Percentiles rank a stretch among this genome's conserved stretches.
phyloP scores from a whole-genome alignment of 2,329 filamentous ascomycete genomes.

The Paracoccidioides brasiliensis region DNA sequence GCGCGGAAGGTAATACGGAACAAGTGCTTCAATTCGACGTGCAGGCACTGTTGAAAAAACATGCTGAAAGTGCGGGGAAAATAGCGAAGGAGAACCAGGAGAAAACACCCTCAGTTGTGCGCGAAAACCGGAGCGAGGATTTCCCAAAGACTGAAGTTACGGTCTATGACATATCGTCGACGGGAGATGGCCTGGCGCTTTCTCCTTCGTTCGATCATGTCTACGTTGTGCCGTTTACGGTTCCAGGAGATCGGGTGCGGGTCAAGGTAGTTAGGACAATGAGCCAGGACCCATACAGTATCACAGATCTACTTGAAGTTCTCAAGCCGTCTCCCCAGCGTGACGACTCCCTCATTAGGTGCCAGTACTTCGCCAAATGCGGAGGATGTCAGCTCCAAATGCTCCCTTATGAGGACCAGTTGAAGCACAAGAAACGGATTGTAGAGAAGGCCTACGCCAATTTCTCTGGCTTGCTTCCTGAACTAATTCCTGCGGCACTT shows the following conservation, averaged over 20 bases:
- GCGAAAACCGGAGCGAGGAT: constrained; percentile 42
- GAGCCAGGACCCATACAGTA: constrained; percentile 51
- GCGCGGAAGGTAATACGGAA: constrained; percentile 50
- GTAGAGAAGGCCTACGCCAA: constrained; percentile 85
- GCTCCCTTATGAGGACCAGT: constrained; percentile 76
- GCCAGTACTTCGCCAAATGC: constrained; percentile 77
- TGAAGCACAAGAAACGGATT: constrained; percentile 69
- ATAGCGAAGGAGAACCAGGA: constrained; percentile 17
- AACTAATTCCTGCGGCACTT: constrained; percentile 59
- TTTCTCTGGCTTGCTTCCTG: constrained; percentile 70
- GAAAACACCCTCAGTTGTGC: constrained; percentile 12
- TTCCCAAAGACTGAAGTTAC: constrained; percentile 69
- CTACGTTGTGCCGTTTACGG: constrained; percentile 77
- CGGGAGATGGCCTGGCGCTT: constrained; percentile 76
- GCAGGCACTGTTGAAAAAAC: constrained; percentile 28
- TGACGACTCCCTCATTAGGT: constrained; percentile 63
- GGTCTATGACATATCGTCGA: constrained; percentile 75
- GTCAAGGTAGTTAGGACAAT: constrained; percentile 69
- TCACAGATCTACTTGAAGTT: constrained; percentile 72
- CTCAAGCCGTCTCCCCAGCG: constrained; percentile 59
- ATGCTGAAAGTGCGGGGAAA: constrained; percentile 14
- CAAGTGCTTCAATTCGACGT: constrained; percentile 56
- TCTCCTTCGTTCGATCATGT: constrained; percentile 53
- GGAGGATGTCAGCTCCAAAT: constrained; percentile 97
- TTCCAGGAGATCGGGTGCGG: constrained; percentile 69